These are phyloP conservation scores for Pseudevernia furfuracea DNA, from an alignment of 495 filamentous ascomycete species.

Conservation along the genomic window DNA sequence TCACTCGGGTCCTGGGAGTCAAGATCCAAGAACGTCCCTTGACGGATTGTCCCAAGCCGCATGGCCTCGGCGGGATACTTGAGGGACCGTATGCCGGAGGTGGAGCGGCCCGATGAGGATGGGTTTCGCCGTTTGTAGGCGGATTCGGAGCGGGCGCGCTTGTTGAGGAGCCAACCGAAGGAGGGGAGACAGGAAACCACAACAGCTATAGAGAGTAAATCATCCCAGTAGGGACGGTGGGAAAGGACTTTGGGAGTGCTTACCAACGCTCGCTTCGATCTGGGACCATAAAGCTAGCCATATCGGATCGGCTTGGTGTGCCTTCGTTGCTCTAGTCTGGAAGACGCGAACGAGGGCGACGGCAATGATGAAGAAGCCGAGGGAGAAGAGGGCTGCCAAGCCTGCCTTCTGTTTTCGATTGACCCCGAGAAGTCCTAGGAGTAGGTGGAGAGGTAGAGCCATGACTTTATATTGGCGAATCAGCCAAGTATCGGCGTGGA, in stretches of 20 bases:
- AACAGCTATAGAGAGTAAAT: conserved; percentile 8
- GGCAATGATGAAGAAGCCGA: conserved; percentile 45
- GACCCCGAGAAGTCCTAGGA: conserved; percentile 40
- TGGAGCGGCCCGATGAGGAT: conserved; percentile 13
- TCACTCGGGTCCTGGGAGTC: background rate
- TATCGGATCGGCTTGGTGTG: conserved; percentile 19
- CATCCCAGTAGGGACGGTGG: background rate
- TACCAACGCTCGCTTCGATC: conserved; percentile 23
- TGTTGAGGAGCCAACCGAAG: conserved; percentile 16
- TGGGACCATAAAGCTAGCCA: conserved; percentile 25
- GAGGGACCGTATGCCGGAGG: conserved; percentile 5
- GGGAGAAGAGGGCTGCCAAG: conserved; percentile 41
- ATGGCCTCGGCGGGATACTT: conserved; percentile 1
- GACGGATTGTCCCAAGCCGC: conserved; percentile 12
- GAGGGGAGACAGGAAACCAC: conserved; percentile 22
- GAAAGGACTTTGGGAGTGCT: background rate
- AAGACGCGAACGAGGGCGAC: conserved; percentile 44
- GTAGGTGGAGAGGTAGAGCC: conserved; percentile 43
- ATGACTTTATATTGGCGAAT: conserved; percentile 35
- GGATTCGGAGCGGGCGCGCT: conserved; percentile 7
- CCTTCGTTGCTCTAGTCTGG: conserved; percentile 25
- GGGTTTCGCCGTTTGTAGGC: conserved; percentile 14
- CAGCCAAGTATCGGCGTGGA: background rate
- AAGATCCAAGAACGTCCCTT: conserved; percentile 6
- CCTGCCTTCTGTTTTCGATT: conserved; percentile 40